These are phyloP conservation scores for Zygosaccharomyces bisporus DNA, from an alignment of 805 yeast species.

Conservation along the genomic window DNA sequence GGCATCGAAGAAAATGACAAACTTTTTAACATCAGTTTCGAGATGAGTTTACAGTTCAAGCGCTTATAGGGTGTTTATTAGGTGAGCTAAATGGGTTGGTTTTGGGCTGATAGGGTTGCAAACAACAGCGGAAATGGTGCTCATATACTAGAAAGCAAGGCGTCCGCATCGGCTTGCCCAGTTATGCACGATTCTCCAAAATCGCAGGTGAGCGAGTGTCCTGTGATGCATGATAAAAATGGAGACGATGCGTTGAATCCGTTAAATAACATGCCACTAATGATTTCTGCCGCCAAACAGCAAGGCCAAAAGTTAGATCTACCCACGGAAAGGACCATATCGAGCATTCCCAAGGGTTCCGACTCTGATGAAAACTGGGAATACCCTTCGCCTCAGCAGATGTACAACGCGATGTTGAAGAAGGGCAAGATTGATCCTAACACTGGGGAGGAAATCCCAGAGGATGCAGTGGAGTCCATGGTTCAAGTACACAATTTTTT, in stretches of 20 bases:
- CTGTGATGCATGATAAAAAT: conserved; percentile 29
- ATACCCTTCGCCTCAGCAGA: conserved; percentile 98
- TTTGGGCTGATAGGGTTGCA: conserved; percentile 59
- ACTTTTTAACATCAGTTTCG: neutral
- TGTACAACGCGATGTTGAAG: conserved; percentile 95
- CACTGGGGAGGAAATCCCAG: conserved; percentile 72
- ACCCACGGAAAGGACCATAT: conserved; percentile 78
- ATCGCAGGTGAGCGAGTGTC: conserved; percentile 25
- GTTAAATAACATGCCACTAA: conserved; percentile 81
- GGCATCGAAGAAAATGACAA: neutral
- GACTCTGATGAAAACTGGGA: conserved; percentile 84
- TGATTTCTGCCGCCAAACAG: conserved; percentile 52
- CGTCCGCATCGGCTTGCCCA: conserved; percentile 35
- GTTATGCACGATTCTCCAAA: conserved; percentile 34
- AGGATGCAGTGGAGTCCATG: conserved; percentile 95
- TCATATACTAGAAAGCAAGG: neutral
- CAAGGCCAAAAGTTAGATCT: conserved; percentile 78
- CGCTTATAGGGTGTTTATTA: neutral
- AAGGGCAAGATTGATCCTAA: conserved; percentile 63
- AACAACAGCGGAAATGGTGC: neutral
- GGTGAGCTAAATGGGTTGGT: conserved; percentile 70
- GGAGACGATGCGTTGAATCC: conserved; percentile 55
- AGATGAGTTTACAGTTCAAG: neutral
- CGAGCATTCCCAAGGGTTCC: conserved; percentile 82
- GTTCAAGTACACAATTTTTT: conserved; percentile 94